These are phyloP conservation scores for Neopestalotiopsis sp. DNA, from an alignment of 2,329 filamentous ascomycete species.

Conservation along the genomic window DNA sequence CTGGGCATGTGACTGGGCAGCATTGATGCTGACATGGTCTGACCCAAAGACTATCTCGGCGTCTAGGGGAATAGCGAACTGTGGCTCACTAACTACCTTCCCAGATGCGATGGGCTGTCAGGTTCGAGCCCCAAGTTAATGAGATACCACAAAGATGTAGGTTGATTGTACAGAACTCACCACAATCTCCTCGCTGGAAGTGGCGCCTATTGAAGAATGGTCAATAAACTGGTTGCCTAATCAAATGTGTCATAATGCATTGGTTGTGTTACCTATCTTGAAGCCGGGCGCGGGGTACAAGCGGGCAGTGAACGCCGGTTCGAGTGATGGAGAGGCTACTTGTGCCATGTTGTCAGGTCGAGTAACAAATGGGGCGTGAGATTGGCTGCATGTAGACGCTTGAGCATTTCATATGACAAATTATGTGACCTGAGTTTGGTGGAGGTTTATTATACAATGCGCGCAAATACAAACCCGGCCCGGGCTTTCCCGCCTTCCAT, in stretches of 20 bases:
- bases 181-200: neutral
- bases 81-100: neutral
- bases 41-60: neutral
- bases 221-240: no score
- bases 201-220: no score
- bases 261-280: neutral
- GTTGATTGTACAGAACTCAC: neutral
- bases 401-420: no score
- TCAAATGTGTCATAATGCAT: neutral
- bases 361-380: neutral
- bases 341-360: neutral
- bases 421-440: no score
- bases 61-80: neutral
- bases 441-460: neutral
- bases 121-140: neutral
- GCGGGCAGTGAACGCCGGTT: neutral
- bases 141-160: neutral
- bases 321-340: neutral
- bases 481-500: neutral
- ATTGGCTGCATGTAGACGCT: neutral
- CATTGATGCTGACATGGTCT: neutral
- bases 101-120: neutral
- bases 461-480: neutral
- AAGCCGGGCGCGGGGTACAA: neutral
- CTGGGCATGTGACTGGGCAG: neutral